Evolutionary conservation across 345 rosid genomes (phyloP).

Genomic region (Camelina sativa): DNA sequence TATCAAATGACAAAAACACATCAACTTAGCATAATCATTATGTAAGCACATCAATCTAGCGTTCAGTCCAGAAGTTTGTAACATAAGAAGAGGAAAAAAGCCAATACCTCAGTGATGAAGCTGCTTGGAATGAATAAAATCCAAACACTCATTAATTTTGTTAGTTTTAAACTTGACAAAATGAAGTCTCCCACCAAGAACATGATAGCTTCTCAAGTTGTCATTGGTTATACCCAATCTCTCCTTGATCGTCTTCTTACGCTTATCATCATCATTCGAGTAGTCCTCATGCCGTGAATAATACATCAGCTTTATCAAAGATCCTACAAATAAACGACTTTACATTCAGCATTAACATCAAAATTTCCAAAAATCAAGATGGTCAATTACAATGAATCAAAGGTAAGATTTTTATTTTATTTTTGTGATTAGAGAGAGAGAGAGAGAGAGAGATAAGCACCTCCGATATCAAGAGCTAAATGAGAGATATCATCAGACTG

Average conservation of each 20-base stretch:
- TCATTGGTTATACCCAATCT: conserved; percentile 77
- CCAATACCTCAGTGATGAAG: conserved; percentile 74
- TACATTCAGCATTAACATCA: background rate
- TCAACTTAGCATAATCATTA: conserved; percentile 39
- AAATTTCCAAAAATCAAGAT: background rate
- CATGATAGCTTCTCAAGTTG: conserved; percentile 84
- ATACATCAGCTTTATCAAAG: conserved; percentile 92
- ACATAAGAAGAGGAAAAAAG: conserved; percentile 14
- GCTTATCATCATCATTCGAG: conserved; percentile 61
- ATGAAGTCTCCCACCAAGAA: conserved; percentile 98
- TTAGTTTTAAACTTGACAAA: conserved; percentile 91
- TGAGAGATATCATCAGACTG: conserved; percentile 98
- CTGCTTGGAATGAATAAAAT: conserved; percentile 93
- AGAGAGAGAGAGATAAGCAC: conserved; percentile 41
- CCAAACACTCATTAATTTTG: conserved; percentile 91
- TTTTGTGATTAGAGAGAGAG: background rate
- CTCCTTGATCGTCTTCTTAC: conserved; percentile 78
- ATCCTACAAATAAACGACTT: conserved; percentile 59
- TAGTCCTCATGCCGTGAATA: conserved; percentile 95
- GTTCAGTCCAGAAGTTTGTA: conserved; percentile 5
- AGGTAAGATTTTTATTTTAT: background rate
- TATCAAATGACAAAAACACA: conserved; percentile 7
- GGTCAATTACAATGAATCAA: background rate
- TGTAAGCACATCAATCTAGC: conserved; percentile 57
- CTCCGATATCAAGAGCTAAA: conserved; percentile 97